Base-by-base conservation (phyloP, 2,329 filamentous ascomycete genomes). In the Botrytis fabae region DNA sequence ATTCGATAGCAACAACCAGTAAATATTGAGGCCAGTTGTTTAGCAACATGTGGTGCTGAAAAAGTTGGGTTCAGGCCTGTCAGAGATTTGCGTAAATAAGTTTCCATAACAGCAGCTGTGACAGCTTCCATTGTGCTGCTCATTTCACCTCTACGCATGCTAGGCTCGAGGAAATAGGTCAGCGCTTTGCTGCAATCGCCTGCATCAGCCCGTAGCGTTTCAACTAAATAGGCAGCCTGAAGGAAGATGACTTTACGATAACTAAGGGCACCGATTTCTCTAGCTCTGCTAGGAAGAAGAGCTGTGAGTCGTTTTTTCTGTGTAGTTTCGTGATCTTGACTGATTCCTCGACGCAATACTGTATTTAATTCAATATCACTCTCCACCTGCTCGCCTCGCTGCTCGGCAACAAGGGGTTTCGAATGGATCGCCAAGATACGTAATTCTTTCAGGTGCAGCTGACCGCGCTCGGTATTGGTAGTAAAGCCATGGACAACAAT, bases 281-380 rank as follows among this genome's bases (percentile, higher is more conserved):
- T 85, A 74, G 94, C 90, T 78, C 92, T 93, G 9, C 88, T 86
- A 0, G 95, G 93, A 42, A 99, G 85, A 63, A 96, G 87, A 75
- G 89, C 88, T 6, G 87, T 86, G 35, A 99, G 86, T 12, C 90
- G 87, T 79, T 91, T 93, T 84, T 97, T 98, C 80, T 97, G 94
- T 75, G 92, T 88, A 2, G 90, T 83, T 71, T 94, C 91, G 75
- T 95, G 90, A 44, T 95, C 92, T 9, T 91, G 89, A 75, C 90
- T 93, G 85, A 94, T 93, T 28, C 95, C 95, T 74, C 96, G 90
- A 74, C 95, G 91, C 69, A 99, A 86, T 28, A 98, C 92, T 0
- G 94, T 97, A 80, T 99, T 98, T 59, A 99, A 88, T 80, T 99
- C 96, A 72, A 99, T 95, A 77, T 98, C 96, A 81, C 95, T 98